These are phyloP conservation scores for Orobanche coerulescens DNA, from an alignment of 257 asterid genomes.

Conservation along the genomic window DNA sequence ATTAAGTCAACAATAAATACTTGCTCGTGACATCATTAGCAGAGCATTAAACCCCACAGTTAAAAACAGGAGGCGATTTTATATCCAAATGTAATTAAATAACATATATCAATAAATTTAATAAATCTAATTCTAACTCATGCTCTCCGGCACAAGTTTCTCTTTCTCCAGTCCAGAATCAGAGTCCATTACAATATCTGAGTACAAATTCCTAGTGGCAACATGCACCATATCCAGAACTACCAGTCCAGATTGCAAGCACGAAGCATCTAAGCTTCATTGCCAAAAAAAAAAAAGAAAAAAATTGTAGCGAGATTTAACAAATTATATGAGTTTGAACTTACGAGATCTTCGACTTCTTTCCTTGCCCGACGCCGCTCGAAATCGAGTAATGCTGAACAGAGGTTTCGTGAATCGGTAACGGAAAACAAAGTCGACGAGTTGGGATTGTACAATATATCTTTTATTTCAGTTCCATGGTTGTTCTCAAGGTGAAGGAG, in stretches of 20 bases:
- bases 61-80: background rate
- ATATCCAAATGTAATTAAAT: slow-evolving; percentile 1
- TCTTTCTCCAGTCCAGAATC: slow-evolving; percentile 48
- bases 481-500: slow-evolving; percentile 6
- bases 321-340: background rate
- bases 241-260: slow-evolving; percentile 1
- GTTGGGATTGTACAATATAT: background rate
- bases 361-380: slow-evolving; percentile 12
- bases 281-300: too few species aligned
- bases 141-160: slow-evolving; percentile 55
- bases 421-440: background rate
- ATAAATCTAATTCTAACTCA: slow-evolving; percentile 47
- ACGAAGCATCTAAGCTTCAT: slow-evolving; percentile 2
- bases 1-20: background rate
- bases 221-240: slow-evolving; percentile 21
- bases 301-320: slow-evolving; percentile 1
- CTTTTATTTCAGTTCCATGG: slow-evolving; percentile 16
- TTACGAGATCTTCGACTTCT: slow-evolving; percentile 24
- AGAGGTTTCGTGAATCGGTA: slow-evolving; percentile 8
- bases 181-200: slow-evolving; percentile 47
- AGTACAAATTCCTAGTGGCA: slow-evolving; percentile 26
- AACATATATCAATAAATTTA: background rate
- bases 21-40: background rate
- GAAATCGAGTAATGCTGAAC: slow-evolving; percentile 2
- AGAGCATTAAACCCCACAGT: background rate